These are phyloP conservation scores for Apiospora koreana DNA, from an alignment of 2,329 filamentous ascomycete genomes.

Conservation along the genomic window DNA sequence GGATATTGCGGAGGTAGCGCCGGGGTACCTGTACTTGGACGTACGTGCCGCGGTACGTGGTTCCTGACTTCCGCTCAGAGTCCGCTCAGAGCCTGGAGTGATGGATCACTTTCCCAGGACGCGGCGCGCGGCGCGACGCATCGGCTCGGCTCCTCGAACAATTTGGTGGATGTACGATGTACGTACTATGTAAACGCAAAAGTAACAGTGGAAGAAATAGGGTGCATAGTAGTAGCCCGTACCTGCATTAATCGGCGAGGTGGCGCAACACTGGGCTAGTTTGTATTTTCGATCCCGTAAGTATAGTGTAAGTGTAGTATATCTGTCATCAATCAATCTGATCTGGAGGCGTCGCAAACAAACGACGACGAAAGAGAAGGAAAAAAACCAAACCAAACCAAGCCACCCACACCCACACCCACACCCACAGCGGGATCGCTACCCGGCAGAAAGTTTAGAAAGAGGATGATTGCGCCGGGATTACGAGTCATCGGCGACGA, in stretches of 20 bases:
- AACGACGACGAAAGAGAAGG: neutral
- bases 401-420: too few species aligned
- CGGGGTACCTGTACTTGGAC: neutral
- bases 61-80: neutral
- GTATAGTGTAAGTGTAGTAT: neutral
- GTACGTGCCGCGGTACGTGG: neutral
- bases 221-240: neutral
- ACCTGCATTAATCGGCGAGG: conserved; percentile 1
- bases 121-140: neutral
- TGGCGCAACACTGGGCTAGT: neutral
- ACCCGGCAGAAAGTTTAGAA: neutral
- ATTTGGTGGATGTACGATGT: neutral
- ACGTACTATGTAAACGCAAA: neutral
- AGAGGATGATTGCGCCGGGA: neutral
- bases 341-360: neutral
- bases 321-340: neutral
- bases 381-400: neutral
- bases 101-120: neutral
- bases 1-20: neutral
- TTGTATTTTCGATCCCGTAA: neutral
- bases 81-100: neutral
- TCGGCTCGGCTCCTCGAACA: conserved; percentile 3
- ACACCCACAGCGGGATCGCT: neutral
- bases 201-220: neutral
- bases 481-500: neutral